These are phyloP conservation scores for Rutstroemia sp. DNA, from an alignment of 2,329 filamentous ascomycete species.

Conservation along the genomic window DNA sequence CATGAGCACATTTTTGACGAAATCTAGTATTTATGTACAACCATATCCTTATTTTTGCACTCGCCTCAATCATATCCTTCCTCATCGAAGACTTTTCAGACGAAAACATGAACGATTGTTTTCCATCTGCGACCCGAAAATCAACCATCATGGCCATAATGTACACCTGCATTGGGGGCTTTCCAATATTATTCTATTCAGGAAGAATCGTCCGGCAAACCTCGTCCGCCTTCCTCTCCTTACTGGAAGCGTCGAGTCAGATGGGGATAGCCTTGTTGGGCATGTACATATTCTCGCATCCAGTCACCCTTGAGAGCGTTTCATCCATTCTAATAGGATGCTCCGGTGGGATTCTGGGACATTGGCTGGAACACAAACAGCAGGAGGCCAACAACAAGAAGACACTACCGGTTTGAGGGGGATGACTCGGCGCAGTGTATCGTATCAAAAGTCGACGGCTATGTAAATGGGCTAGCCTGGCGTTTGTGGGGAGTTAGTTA, in stretches of 20 bases:
- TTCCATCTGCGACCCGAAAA: not conserved
- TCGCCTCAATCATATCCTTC: not conserved
- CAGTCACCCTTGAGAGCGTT: not conserved
- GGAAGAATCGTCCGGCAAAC: not conserved
- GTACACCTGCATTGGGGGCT: slow-evolving; percentile 1
- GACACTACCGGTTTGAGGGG: not conserved
- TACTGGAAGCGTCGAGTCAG: slow-evolving; percentile 1
- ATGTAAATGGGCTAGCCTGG: not conserved
- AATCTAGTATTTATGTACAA: slow-evolving; percentile 8
- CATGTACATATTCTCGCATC: not conserved
- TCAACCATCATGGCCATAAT: slow-evolving; percentile 3
- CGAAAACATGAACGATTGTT: slow-evolving; percentile 8
- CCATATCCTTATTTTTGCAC: not conserved
- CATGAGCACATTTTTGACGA: not conserved
- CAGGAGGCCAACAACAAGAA: not conserved
- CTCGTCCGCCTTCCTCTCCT: not conserved
- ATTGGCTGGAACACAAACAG: not conserved
- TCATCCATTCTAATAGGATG: slow-evolving; percentile 1
- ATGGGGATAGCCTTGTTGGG: slow-evolving; percentile 1
- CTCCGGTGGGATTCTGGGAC: not conserved
- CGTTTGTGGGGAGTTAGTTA: not conserved
- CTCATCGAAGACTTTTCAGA: slow-evolving; percentile 6
- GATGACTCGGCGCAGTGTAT: not conserved
- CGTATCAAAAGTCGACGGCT: not conserved
- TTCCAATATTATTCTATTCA: not conserved